Evolutionary conservation across 805 yeast species (phyloP), one percentile per base, ranked within the genome.

Genomic region (Schwanniomyces yamadae): DNA sequence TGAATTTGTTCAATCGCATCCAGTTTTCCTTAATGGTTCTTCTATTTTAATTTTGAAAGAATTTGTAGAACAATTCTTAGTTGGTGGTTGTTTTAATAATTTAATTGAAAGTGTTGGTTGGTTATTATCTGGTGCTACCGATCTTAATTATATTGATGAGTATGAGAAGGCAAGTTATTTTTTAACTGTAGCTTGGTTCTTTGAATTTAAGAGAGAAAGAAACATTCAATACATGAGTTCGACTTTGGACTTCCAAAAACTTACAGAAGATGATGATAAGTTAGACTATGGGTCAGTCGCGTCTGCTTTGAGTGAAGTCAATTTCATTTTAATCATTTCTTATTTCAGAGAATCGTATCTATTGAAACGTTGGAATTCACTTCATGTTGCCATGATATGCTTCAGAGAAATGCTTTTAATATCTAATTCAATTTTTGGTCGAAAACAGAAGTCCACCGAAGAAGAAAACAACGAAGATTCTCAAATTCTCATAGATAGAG

Each of bases 81-180:
- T 78, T 4, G 89, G 86, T 39, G 82, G 87, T 21, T 79, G 89
- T 11, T 87, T 85, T 59, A 85, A 86, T 48, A 78, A 78, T 12
- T 57, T 89, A 18, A 63, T 86, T 33, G 65, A 58, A 31, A 66
- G 76, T 19, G 61, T 83, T 9, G 70, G 84, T 7, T 61, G 49
- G 59, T 66, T 40, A 55, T 38, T 50, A 13, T 47, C 60, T 7
- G 50, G 55, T 10, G 44, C 57, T 17, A 55, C 59, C 14, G 66
- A 65, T 28, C 51, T 63, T 13, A 47, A 50, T 2, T 40, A 45
- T 3, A 42, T 60, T n/a, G 68, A 65, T 40, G 57, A 54, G 11
- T 59, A 61, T 30, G 69, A 66, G 32, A 59, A 56, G 28, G 71
- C 74, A 1, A 48, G 54, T 29, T 89, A 73, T 51, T 72, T 84